A percentile compares a stretch with the other conserved stretches of the same genome.
phyloP scores from a whole-genome alignment of 1,139 yeast genomes.

The Kodamaea ohmeri region DNA sequence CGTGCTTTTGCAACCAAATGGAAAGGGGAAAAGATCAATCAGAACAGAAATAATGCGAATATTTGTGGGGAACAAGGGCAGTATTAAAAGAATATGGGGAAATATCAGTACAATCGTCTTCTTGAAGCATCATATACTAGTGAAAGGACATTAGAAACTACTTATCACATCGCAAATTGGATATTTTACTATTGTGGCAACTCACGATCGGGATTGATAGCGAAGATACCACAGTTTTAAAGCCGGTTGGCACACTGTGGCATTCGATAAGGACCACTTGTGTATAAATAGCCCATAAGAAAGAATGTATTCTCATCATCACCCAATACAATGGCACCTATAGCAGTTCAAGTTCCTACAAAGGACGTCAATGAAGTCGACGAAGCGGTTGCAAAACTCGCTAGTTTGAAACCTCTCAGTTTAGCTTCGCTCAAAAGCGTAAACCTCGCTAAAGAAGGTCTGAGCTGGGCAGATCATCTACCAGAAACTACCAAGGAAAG shows the following conservation, averaged over 20 bases:
- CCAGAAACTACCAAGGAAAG: constrained; percentile 17
- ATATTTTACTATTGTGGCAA: too few species aligned
- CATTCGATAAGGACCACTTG: not conserved
- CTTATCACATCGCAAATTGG: too few species aligned
- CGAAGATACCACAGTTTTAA: not conserved
- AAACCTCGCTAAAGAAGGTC: constrained; percentile 8
- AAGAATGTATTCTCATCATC: not conserved
- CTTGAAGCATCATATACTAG: too few species aligned
- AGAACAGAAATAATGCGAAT: not conserved
- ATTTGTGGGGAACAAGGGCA: too few species aligned
- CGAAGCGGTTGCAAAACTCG: constrained; percentile 13
- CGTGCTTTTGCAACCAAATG: not conserved
- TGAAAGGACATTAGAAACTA: too few species aligned
- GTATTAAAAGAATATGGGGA: too few species aligned
- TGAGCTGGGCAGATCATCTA: constrained; percentile 13
- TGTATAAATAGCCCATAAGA: not conserved
- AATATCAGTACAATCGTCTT: too few species aligned
- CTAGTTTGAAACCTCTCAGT: constrained; percentile 14
- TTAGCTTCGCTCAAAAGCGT: constrained; percentile 9
- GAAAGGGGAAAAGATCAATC: not conserved
- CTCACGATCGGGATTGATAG: not conserved
- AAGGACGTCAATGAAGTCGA: constrained; percentile 14
- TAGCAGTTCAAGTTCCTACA: constrained; percentile 5
- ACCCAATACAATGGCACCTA: constrained; percentile 3
- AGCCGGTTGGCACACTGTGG: constrained; percentile 1